A percentile compares a stretch with the other conserved stretches of the same genome.
phyloP scores from a whole-genome alignment of 495 filamentous ascomycete species.

The Trichoderma erinaceum region DNA sequence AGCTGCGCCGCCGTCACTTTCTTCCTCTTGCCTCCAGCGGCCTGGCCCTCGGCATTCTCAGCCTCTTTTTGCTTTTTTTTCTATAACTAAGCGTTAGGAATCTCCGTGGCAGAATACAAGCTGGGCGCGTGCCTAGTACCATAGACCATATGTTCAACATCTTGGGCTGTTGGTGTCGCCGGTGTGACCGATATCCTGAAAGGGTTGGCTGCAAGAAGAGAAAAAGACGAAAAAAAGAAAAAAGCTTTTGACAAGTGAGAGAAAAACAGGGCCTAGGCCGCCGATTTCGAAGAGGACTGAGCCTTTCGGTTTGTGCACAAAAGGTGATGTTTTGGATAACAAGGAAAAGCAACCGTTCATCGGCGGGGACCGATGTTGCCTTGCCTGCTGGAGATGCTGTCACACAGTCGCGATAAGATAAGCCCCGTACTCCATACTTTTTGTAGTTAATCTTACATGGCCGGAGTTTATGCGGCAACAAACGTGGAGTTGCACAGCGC shows the following conservation, averaged over 20 bases:
- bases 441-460: not conserved
- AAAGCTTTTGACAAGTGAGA: not conserved
- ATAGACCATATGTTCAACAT: constrained; percentile 99
- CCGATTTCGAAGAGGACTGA: not conserved
- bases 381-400: constrained; percentile 6
- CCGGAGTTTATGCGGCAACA: constrained; percentile 5
- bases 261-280: not conserved
- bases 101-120: not conserved
- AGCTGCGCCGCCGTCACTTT: constrained; percentile 95
- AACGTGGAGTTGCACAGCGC: not conserved
- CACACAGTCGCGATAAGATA: constrained; percentile 10
- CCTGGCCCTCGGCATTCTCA: constrained; percentile 66
- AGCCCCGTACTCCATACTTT: not conserved
- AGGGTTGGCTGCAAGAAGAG: not conserved
- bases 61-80: constrained; percentile 94
- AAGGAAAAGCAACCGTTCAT: not conserved
- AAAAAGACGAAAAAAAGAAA: not conserved
- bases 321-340: not conserved
- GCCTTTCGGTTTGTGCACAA: not conserved
- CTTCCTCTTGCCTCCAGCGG: constrained; percentile 79
- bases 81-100: constrained; percentile 36
- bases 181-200: constrained; percentile 5
- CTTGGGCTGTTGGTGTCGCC: constrained; percentile 33
- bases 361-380: not conserved
- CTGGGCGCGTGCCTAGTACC: constrained; percentile 46